Conservation (phyloP, 106 monocot genomes). For the Phalaenopsis equestris region DNA sequence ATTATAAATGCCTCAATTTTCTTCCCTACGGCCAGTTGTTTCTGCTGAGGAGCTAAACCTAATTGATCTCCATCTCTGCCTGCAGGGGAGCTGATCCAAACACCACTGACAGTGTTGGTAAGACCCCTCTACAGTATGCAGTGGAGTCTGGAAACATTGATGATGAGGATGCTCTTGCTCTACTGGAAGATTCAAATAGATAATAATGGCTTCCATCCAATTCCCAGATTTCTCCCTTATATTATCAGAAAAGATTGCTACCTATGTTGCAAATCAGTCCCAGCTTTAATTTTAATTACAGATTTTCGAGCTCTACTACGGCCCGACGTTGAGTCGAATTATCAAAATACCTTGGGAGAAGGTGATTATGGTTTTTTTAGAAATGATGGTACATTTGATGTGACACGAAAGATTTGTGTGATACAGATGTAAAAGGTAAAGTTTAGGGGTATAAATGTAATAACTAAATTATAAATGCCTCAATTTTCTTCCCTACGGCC, state of each 20-base stretch:
- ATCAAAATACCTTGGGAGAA: not conserved
- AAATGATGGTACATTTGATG: too few species aligned
- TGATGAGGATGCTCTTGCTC: conserved; percentile 52
- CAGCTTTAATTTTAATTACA: not conserved
- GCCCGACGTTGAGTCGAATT: not conserved
- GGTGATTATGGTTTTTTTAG: not conserved
- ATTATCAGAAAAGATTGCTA: conserved; percentile 3
- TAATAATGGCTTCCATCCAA: not conserved
- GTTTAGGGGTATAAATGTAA: too few species aligned
- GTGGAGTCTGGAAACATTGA: conserved; percentile 14
- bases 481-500: not conserved
- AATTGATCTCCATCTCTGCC: not conserved
- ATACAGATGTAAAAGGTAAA: too few species aligned
- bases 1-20: too few species aligned
- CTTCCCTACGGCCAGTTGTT: not conserved
- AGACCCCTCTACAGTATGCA: conserved; percentile 21
- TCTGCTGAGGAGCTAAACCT: not conserved
- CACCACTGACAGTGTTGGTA: conserved; percentile 21
- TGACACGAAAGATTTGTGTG: too few species aligned
- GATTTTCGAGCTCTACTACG: not conserved
- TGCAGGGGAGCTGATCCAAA: conserved; percentile 68
- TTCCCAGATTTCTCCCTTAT: not conserved
- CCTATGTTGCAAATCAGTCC: not conserved
- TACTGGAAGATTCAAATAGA: conserved; percentile 48
- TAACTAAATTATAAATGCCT: too few species aligned